Evolutionary conservation across 2,329 filamentous ascomycete species (phyloP).

Genomic region (Talaromyces piceae): DNA sequence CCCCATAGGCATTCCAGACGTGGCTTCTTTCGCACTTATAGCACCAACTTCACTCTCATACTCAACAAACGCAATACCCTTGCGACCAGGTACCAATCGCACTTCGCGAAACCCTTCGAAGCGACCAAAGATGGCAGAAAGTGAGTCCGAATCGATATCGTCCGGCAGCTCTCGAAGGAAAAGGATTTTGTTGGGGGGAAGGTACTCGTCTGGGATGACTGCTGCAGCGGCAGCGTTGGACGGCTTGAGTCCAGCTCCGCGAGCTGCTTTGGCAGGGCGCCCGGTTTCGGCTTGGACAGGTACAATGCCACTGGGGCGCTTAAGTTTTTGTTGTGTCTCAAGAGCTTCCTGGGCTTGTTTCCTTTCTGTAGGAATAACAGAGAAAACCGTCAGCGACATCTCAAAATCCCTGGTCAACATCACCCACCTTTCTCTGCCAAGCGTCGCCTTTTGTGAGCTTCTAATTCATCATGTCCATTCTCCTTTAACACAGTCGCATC

Average conservation of each 20-base stretch:
- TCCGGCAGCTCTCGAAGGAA: conserved; percentile 90
- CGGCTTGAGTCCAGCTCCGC: conserved; percentile 68
- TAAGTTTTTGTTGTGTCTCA: conserved; percentile 69
- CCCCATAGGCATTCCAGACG: conserved; percentile 73
- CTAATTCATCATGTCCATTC: conserved; percentile 72
- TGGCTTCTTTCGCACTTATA: conserved; percentile 89
- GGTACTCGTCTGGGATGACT: conserved; percentile 92
- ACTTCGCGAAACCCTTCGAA: conserved; percentile 96
- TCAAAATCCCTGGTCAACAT: neutral
- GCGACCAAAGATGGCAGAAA: conserved; percentile 73
- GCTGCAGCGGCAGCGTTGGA: conserved; percentile 59
- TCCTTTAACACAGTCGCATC: conserved; percentile 76
- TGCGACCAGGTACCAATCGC: conserved; percentile 74
- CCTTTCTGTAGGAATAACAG: conserved; percentile 43
- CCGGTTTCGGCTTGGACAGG: conserved; percentile 33
- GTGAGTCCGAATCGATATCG: conserved; percentile 70
- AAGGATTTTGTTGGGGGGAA: conserved; percentile 93
- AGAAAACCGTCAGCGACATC: conserved; percentile 11
- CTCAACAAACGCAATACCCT: conserved; percentile 91
- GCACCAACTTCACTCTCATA: conserved; percentile 86
- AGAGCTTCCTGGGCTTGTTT: conserved; percentile 78
- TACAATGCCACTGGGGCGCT: conserved; percentile 49
- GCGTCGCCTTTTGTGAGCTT: conserved; percentile 75
- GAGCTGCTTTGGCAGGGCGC: conserved; percentile 64
- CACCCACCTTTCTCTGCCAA: conserved; percentile 77